Conservation (phyloP, 805 yeast genomes). For the Starmerella tilneyi region DNA sequence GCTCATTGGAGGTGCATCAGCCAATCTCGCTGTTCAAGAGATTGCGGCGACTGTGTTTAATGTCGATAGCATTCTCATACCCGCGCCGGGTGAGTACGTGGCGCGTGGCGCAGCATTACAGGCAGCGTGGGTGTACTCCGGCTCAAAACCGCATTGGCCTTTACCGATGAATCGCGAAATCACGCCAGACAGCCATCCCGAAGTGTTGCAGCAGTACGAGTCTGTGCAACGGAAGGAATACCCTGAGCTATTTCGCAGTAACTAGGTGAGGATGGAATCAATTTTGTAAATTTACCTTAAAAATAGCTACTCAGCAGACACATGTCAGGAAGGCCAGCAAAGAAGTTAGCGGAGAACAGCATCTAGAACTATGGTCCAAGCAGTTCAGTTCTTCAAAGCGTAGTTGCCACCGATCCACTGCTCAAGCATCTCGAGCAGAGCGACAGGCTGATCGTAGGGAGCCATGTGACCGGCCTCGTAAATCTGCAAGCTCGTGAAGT, state of each 20-base stretch:
- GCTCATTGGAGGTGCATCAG: slow-evolving; percentile 26
- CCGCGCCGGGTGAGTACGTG: slow-evolving; percentile 25
- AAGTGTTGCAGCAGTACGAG: slow-evolving; percentile 17
- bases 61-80: slow-evolving; percentile 17
- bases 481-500: slow-evolving; percentile 69
- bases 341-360: not conserved
- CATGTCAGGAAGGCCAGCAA: too few relatives aligned
- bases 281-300: not conserved
- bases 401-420: slow-evolving; percentile 70
- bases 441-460: slow-evolving; percentile 81
- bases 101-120: slow-evolving; percentile 28
- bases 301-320: not conserved
- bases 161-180: slow-evolving; percentile 18
- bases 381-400: slow-evolving; percentile 16
- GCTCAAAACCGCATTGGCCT: slow-evolving; percentile 22
- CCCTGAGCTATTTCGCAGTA: slow-evolving; percentile 13
- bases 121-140: slow-evolving; percentile 24
- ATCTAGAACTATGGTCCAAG: too few relatives aligned
- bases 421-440: slow-evolving; percentile 73
- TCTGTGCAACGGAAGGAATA: slow-evolving; percentile 6
- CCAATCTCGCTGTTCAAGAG: slow-evolving; percentile 23
- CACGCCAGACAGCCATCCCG: slow-evolving; percentile 10
- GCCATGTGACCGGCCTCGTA: slow-evolving; percentile 93
- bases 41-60: slow-evolving; percentile 22
- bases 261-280: too few relatives aligned